These are phyloP conservation scores for Rhododendron vialii DNA, from an alignment of 148 eudicot species.

Conservation along the genomic window DNA sequence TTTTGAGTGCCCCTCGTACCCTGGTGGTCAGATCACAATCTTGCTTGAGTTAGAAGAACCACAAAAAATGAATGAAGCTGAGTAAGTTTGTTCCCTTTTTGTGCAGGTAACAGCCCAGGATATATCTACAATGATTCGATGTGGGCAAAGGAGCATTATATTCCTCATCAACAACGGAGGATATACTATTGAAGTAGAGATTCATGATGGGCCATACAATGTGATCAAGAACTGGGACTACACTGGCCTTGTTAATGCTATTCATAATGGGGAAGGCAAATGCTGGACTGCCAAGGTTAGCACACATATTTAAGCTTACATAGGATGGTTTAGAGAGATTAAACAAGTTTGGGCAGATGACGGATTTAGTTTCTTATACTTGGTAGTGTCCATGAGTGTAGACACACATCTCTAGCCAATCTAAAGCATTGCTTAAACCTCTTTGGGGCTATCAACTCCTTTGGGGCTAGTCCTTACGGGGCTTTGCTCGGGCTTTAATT, in stretches of 20 bases:
- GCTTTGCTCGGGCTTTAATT: not conserved
- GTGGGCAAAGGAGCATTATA: conserved; percentile 63
- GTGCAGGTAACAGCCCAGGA: conserved; percentile 84
- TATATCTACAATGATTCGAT: conserved; percentile 76
- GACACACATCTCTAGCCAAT: not conserved
- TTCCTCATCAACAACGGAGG: conserved; percentile 86
- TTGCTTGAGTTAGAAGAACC: not conserved
- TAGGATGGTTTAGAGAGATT: not conserved
- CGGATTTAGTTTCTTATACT: not conserved
- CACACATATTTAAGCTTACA: not conserved
- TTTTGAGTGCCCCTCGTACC: not conserved
- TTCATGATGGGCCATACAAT: conserved; percentile 85
- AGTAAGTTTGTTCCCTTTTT: not conserved
- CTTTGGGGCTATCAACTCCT: not conserved
- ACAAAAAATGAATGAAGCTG: not conserved
- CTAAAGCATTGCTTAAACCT: not conserved
- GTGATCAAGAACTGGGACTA: conserved; percentile 83
- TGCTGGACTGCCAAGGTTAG: conserved; percentile 77
- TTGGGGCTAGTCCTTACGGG: not conserved
- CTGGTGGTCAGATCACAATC: not conserved
- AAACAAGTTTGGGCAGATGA: too few relatives aligned
- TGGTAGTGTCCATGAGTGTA: not conserved
- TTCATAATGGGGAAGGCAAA: conserved; percentile 62
- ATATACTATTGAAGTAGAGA: conserved; percentile 84
- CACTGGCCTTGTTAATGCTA: conserved; percentile 62